Conservation (phyloP, 2,329 filamentous ascomycete species). For the Cladosporium sp. region DNA sequence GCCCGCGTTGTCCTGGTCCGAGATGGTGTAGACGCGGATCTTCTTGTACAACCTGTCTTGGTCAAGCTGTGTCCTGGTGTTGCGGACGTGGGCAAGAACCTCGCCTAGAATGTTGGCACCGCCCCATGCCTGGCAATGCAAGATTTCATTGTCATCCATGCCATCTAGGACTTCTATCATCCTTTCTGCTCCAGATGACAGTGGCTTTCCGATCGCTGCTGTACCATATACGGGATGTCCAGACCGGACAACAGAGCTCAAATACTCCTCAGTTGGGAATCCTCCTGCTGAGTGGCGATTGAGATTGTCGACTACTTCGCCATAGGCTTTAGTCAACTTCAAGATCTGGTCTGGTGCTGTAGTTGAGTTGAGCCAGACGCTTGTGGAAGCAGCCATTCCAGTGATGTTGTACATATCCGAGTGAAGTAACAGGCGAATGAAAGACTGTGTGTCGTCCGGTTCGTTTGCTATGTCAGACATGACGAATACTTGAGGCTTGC, state of each 20-base stretch:
- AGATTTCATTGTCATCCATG: conserved; percentile 31
- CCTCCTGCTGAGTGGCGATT: conserved; percentile 33
- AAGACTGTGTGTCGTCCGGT: conserved; percentile 26
- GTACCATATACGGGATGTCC: conserved; percentile 38
- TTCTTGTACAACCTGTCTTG: conserved; percentile 37
- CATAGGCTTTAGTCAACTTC: conserved; percentile 27
- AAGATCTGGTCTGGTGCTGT: conserved; percentile 25
- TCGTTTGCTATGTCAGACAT: conserved; percentile 29
- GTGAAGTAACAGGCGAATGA: conserved; percentile 23
- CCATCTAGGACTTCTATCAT: conserved; percentile 21
- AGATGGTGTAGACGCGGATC: conserved; percentile 53
- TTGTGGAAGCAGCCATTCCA: conserved; percentile 23
- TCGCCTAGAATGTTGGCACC: conserved; percentile 50
- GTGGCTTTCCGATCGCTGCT: conserved; percentile 29
- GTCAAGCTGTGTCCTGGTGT: conserved; percentile 26
- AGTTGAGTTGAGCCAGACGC: conserved; percentile 23
- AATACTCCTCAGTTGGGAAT: conserved; percentile 24
- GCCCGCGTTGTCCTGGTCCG: conserved; percentile 57
- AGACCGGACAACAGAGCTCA: conserved; percentile 27
- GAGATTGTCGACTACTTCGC: conserved; percentile 39
- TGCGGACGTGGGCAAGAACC: conserved; percentile 39
- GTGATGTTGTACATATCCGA: conserved; percentile 24
- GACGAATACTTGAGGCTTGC: conserved; percentile 24
- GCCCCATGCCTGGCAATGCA: conserved; percentile 49
- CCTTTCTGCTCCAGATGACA: conserved; percentile 20